Evolutionary conservation across 768 basidiomycete genomes (phyloP), one percentile per base, ranked within the genome.

Genomic region (Phanerodontia chrysosporium): DNA sequence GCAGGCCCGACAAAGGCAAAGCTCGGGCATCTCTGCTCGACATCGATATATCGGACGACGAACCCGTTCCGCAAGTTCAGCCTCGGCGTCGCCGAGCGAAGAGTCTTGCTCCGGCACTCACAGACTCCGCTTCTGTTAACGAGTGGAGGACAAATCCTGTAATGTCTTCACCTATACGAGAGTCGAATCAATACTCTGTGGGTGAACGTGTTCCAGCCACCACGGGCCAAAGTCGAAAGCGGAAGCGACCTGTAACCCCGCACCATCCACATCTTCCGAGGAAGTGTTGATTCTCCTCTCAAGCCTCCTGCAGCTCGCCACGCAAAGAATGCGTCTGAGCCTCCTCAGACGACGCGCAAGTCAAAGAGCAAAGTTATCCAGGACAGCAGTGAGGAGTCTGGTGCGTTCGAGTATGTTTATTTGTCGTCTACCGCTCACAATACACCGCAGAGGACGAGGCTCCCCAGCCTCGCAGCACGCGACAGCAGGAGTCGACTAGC

Each of bases 31-130:
- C 52, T 24, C 9, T 22, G 10, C 13, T 30, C 18, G 49, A 51
- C 29, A 21, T 25, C 22, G 52, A 53, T 24, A 21, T 18, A 22
- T 54, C 57, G 1, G 61, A 58, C 44, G 61, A 62, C 46, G 61
- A 62, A 42, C 52, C 52, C 28, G 10, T 53, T 2, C 52, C 52
- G n/a, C 21, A n/a, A n/a, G n/a, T n/a, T n/a, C n/a, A 21, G n/a
- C 52, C 52, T n/a, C n/a, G 52, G 18, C 8, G 39, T 12, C 52
- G 52, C 8, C 39, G 52, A 28, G 52, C 52, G 27, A 53, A 53
- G 52, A 53, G 52, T 27, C 32, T 53, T 24, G 52, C 52, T 7
- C 52, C 21, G 12, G 21, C 9, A 2, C 12, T 9, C 29, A 30
- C 27, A 6, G 49, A 51, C 9, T 14, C 48, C 28, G 30, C 49